Conservation (phyloP, 2,329 filamentous ascomycete genomes). For the Trichoderma pleuroti region DNA sequence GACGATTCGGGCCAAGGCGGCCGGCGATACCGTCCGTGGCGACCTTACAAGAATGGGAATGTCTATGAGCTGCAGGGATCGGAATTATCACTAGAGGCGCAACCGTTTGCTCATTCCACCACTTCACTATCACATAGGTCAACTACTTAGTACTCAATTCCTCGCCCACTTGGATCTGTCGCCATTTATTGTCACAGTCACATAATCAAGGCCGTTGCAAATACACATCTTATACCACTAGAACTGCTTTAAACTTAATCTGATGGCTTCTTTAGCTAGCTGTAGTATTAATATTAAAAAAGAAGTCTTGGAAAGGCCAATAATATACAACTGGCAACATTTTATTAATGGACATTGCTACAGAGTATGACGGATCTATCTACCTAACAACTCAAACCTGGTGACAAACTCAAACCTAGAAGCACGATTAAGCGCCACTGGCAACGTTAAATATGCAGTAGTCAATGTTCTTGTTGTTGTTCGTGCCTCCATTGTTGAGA, state of each 20-base stretch:
- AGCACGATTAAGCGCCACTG: not conserved
- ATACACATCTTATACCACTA: not conserved
- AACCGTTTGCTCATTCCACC: not conserved
- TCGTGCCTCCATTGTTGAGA: not conserved
- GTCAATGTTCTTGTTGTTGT: not conserved
- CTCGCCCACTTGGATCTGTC: fast-evolving
- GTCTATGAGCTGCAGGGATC: not conserved
- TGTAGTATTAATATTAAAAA: too few species aligned
- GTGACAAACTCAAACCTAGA: not conserved
- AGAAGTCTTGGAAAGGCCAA: too few species aligned
- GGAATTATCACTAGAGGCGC: not conserved
- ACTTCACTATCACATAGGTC: not conserved
- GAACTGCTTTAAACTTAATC: not conserved
- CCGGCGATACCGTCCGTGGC: not conserved
- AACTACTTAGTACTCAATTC: not conserved
- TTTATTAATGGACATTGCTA: not conserved
- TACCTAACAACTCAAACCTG: not conserved
- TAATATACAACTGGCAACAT: too few species aligned
- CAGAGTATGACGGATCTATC: not conserved
- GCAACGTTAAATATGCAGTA: not conserved
- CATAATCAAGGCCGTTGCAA: not conserved
- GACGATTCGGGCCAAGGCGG: too few species aligned
- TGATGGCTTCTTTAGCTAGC: too few species aligned
- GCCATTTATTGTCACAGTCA: not conserved
- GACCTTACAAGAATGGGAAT: not conserved